Base-by-base conservation (phyloP, 1,284 basidiomycete species). In the Neolentinus lepideus region DNA sequence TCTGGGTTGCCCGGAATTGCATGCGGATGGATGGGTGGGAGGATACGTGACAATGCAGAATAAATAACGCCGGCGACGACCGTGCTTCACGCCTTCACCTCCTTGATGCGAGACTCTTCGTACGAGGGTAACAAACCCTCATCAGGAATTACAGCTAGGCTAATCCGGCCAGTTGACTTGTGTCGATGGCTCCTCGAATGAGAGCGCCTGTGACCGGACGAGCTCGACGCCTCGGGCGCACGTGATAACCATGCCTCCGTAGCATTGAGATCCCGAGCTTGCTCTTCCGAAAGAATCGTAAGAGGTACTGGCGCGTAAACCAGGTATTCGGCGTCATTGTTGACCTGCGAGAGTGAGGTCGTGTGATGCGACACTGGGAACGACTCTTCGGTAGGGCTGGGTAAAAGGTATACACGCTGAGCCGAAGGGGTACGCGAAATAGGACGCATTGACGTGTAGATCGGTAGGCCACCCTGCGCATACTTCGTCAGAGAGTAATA, bases 241-340 rank as follows among this genome's bases (percentile, higher is more conserved):
- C 59, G 60, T 22, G 67, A 66, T 31, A 89, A 73, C 87, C 86
- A 89, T 11, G 83, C 85, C 62, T 86, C 84, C 29, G 73, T 81
- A 24, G 84, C 84, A 48, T 74, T 74, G 57, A 80, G 72, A n/a
- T 79, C 76, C 12, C 81, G 65, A 29, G 79, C 75, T n/a, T 76
- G 70, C 35, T 71, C 64, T 31, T 80, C 75, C 2, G 80, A 71
- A 19, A 88, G 68, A 12, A 78, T 74, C 58, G 69, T 74, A 36
- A 85, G 65, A 0, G 84, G 77, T 2, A 89, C 76, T 3, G 85
- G 84, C n/a, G 84, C 81, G 63, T 88, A 89, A n/a, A 89, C 77
- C 25, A 84, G 64, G 56, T 75, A 64, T 16, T 43, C 38, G 38
- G 38, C n/a, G 38, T 43, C 38, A n/a, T n/a, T 43, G 52, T 68